phyloP scores from a whole-genome alignment of 345 rosid genomes.

The Capsella bursapastoris region DNA sequence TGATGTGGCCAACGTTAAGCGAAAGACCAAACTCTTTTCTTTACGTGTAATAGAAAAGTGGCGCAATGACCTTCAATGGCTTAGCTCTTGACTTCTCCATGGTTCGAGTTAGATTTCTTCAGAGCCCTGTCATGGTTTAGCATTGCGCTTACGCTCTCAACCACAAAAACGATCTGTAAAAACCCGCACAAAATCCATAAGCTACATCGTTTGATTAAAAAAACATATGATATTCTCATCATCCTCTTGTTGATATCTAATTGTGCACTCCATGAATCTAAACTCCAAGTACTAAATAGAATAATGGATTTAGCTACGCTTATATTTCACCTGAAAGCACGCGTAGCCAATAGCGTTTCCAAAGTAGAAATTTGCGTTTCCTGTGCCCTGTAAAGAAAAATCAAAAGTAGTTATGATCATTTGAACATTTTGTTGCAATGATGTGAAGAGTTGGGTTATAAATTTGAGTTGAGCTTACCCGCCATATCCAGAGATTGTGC shows the following conservation, averaged over 20 bases:
- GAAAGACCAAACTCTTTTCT: conserved; percentile 11
- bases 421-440: conserved; percentile 13
- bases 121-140: conserved; percentile 81
- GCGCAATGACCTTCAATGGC: conserved; percentile 20
- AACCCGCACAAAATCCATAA: neutral
- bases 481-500: conserved; percentile 99
- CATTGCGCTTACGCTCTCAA: conserved; percentile 81
- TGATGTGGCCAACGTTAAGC: conserved; percentile 4
- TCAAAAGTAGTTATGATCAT: conserved; percentile 3
- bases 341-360: conserved; percentile 92
- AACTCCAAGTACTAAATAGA: neutral
- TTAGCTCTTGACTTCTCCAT: conserved; percentile 43
- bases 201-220: neutral
- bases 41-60: conserved; percentile 11
- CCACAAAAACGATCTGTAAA: conserved; percentile 75
- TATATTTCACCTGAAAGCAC: conserved; percentile 77
- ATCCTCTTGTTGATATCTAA: neutral
- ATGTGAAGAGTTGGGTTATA: conserved; percentile 1
- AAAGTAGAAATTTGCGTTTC: conserved; percentile 95
- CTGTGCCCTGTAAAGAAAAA: conserved; percentile 76
- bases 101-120: conserved; percentile 44
- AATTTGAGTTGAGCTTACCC: conserved; percentile 58
- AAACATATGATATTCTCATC: neutral
- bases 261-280: neutral
- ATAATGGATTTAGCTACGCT: neutral